These are phyloP conservation scores for Sisymbrium altissimum DNA, from an alignment of 345 rosid genomes.

Conservation along the genomic window DNA sequence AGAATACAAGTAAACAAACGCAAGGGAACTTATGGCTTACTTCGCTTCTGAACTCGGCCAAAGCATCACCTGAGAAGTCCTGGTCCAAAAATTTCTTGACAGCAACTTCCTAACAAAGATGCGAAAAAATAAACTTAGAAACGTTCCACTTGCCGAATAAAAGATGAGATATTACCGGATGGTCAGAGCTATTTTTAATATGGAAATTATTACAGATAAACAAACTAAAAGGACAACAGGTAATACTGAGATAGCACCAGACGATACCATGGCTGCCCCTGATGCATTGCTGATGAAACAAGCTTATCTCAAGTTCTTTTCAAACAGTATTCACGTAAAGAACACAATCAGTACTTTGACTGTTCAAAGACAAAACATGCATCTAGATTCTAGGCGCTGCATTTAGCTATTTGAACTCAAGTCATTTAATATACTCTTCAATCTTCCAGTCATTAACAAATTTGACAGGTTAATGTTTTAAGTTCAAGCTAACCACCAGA, in stretches of 20 bases:
- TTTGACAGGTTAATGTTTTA: background rate
- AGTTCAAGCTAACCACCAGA: background rate
- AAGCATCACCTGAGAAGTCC: constrained; percentile 97
- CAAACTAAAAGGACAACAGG: background rate
- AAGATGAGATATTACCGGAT: background rate
- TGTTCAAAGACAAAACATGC: constrained; percentile 3
- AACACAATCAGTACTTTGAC: constrained; percentile 4
- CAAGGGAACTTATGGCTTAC: constrained; percentile 50
- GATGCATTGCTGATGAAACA: constrained; percentile 7
- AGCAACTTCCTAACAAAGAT: constrained; percentile 85
- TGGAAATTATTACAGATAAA: background rate
- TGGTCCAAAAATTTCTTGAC: constrained; percentile 99
- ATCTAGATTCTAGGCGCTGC: background rate
- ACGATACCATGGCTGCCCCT: background rate
- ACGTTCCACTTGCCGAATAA: background rate
- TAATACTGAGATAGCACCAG: background rate
- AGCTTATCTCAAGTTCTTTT: background rate
- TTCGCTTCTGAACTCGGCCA: constrained; percentile 95
- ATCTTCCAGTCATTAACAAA: background rate
- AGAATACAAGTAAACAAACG: background rate
- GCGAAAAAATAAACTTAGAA: constrained; percentile 15
- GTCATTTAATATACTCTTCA: background rate
- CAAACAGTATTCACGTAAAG: background rate
- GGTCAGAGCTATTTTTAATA: background rate
- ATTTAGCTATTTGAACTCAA: background rate